Percentiles rank a stretch among this genome's conserved stretches.
Evolutionary conservation across 495 filamentous ascomycete genomes (phyloP).

Genomic region (Mytilinidion resinicola): DNA sequence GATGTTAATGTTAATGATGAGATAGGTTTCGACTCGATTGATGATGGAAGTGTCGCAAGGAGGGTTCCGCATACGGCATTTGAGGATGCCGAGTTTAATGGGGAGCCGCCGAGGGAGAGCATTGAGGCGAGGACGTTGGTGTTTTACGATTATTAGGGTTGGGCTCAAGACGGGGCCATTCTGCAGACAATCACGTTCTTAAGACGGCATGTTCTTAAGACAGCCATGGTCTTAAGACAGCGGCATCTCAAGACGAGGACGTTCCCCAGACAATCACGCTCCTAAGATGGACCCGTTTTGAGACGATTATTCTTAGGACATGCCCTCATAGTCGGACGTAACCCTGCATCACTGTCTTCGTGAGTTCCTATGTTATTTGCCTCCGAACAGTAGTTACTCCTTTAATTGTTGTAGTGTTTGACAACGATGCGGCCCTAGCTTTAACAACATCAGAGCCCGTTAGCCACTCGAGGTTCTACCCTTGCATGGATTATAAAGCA

Average conservation of each 20-base stretch:
- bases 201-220: not conserved
- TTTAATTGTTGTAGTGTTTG: not conserved
- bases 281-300: not conserved
- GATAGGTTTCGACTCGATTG: slow-evolving; percentile 68
- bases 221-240: not conserved
- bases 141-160: slow-evolving; percentile 41
- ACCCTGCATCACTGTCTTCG: not conserved
- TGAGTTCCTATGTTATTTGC: not conserved
- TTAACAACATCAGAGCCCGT: not conserved
- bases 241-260: not conserved
- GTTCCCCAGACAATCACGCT: not conserved
- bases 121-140: slow-evolving; percentile 89
- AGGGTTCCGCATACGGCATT: slow-evolving; percentile 79
- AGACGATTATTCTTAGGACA: not conserved
- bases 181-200: not conserved
- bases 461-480: not conserved
- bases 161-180: not conserved
- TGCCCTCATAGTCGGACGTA: not conserved
- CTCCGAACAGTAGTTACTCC: not conserved
- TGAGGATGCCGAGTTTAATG: slow-evolving; percentile 56
- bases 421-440: not conserved
- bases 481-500: no score
- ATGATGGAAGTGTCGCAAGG: slow-evolving; percentile 45
- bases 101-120: slow-evolving; percentile 57
- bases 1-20: slow-evolving; percentile 48